Conservation (phyloP, 768 basidiomycete genomes). For the Rhodotorula babjevae region DNA sequence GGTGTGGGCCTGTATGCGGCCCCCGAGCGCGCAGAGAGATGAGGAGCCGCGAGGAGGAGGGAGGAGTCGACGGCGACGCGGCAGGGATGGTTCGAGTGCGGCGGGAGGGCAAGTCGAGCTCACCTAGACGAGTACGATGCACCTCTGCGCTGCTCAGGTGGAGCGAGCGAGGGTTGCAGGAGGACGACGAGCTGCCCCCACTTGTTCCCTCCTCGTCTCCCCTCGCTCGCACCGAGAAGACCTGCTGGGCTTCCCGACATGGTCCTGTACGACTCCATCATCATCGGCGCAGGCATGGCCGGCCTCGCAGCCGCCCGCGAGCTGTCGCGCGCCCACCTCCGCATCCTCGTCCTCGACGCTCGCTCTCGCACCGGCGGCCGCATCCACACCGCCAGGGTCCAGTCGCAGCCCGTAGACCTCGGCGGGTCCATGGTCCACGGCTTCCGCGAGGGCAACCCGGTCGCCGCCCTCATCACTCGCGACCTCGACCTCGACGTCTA, state of each 20-base stretch:
- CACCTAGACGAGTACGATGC: too few species aligned
- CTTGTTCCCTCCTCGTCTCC: not conserved
- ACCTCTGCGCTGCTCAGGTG: too few species aligned
- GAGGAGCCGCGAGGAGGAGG: too few species aligned
- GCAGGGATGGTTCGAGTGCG: too few species aligned
- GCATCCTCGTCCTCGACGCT: slow-evolving; percentile 30
- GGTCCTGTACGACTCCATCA: not conserved
- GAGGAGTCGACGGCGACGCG: too few species aligned
- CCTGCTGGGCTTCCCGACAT: not conserved
- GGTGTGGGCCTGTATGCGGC: too few species aligned
- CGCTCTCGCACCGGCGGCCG: slow-evolving; percentile 28
- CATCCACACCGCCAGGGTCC: slow-evolving; percentile 2
- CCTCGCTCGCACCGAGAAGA: not conserved
- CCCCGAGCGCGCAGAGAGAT: too few species aligned
- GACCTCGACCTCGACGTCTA: slow-evolving; percentile 25
- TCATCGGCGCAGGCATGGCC: slow-evolving; percentile 29
- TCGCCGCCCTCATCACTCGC: not conserved
- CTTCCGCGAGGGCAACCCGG: slow-evolving; percentile 28
- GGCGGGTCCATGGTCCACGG: slow-evolving; percentile 32
- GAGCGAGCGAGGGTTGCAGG: too few species aligned
- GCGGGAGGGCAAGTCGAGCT: not conserved
- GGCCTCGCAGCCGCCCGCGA: slow-evolving; percentile 23
- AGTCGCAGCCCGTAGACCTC: slow-evolving; percentile 15
- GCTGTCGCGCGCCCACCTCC: not conserved
- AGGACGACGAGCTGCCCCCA: not conserved